Evolutionary conservation across 768 basidiomycete species (phyloP), one percentile per base, ranked within the genome.

Genomic region (Chlorophyllum brunneum): DNA sequence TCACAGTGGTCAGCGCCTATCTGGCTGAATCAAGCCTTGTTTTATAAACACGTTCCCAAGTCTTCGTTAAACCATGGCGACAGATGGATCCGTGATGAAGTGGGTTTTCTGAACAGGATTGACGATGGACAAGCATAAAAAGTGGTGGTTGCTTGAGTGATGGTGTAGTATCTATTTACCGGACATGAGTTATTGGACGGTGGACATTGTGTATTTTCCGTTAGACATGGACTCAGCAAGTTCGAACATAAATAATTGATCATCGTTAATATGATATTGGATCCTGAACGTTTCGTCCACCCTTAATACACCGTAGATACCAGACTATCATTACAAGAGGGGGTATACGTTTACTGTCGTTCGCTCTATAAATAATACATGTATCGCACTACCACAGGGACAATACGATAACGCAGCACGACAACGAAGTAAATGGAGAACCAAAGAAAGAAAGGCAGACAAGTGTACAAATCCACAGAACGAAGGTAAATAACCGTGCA

Each of bases 311-410:
- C 29, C 48, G 41, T 30, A 39, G 26, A 41, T 40, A 50, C 38
- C 22, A 22, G 40, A 30, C 38, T 50, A 50, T 50, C 29, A 30
- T 48, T 41, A 50, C 48, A 50, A 37, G n/a, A 15, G 23, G 29
- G 20, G 15, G 26, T 40, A 24, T 31, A 16, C 18, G 39, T 15
- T 39, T 33, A 29, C 38, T 50, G 38, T 40, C 27, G 37, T 40
- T 50, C 39, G 18, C 8, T 40, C 38, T 50, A 50, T 50, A 50
- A 50, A 50, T 50, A 50, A 41, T 49, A 39, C 38, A 40, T 40
- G 38, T 26, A 40, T 30, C 48, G 10, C 15, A 2, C 26, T 13
- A 37, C 26, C 2, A 31, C 29, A 30, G 9, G 27, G 24, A 30
- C 39, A 31, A 30, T 50, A 41, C 18, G 41, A 31, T 30, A 50